phyloP scores from a whole-genome alignment of 1,284 basidiomycete genomes.

The Tylopilus sp. region DNA sequence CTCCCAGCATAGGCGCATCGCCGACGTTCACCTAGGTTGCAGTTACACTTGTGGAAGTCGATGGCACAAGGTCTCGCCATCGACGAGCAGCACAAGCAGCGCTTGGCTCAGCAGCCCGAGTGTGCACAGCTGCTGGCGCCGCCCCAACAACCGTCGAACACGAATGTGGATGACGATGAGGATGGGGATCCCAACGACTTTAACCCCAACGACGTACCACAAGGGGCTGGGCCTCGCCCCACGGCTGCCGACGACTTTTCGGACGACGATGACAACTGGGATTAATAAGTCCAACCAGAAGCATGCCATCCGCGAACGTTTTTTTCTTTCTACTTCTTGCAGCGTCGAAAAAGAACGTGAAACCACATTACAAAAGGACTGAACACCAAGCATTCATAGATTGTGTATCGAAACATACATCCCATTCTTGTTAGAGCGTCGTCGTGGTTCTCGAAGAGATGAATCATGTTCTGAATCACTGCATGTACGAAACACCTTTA shows the following conservation, averaged over 20 bases:
- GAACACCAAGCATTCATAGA: too few species aligned
- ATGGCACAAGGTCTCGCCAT: slow-evolving; percentile 45
- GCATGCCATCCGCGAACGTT: background rate
- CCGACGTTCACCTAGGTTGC: slow-evolving; percentile 25
- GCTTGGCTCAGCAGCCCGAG: slow-evolving; percentile 22
- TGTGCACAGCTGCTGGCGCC: slow-evolving; percentile 24
- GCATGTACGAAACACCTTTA: background rate
- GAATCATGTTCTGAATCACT: too few species aligned
- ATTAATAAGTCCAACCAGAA: too few species aligned
- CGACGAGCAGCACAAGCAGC: slow-evolving; percentile 41
- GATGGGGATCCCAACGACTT: slow-evolving; percentile 20
- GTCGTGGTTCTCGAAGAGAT: too few species aligned
- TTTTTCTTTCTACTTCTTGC: background rate
- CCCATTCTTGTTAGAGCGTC: too few species aligned
- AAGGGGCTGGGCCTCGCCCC: slow-evolving; percentile 10
- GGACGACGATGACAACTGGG: slow-evolving; percentile 39
- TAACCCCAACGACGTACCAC: slow-evolving; percentile 31
- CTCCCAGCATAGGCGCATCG: background rate
- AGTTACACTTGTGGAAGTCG: slow-evolving; percentile 43
- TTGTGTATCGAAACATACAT: background rate
- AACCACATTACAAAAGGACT: too few species aligned
- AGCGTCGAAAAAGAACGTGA: background rate
- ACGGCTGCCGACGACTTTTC: slow-evolving; percentile 36
- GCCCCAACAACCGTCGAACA: slow-evolving; percentile 4
- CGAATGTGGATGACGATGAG: background rate